Percentiles rank a stretch among this genome's conserved stretches.
phyloP scores from a whole-genome alignment of 2,329 filamentous ascomycete genomes.

The Thelonectria olida region DNA sequence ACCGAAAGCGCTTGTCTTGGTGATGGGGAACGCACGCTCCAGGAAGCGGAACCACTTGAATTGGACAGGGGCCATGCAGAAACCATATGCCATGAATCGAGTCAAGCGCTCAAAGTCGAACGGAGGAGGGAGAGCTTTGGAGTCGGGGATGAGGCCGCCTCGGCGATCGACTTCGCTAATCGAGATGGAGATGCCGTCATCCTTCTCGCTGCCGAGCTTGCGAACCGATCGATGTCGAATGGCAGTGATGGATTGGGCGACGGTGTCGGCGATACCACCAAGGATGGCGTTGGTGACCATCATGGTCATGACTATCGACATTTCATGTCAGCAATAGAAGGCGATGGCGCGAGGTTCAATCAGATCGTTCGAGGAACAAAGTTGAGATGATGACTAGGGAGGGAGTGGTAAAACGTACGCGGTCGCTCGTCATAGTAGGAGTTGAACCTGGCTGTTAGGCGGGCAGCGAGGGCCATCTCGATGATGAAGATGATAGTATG shows the following conservation, averaged over 20 bases:
- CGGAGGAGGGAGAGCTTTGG: constrained; percentile 72
- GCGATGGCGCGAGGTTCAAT: background rate
- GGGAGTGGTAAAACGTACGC: constrained; percentile 59
- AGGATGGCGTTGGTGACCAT: constrained; percentile 99
- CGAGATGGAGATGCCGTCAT: constrained; percentile 84
- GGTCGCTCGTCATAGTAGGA: constrained; percentile 92
- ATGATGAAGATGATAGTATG: constrained; percentile 86
- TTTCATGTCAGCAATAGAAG: constrained; percentile 16
- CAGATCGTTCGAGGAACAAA: no score
- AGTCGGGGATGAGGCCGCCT: constrained; percentile 76
- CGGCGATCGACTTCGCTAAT: constrained; percentile 88
- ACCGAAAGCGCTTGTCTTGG: constrained; percentile 75
- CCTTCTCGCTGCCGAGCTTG: constrained; percentile 69
- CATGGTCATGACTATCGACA: constrained; percentile 83
- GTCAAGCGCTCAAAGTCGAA: constrained; percentile 97
- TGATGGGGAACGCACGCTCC: constrained; percentile 82
- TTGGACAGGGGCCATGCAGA: constrained; percentile 93
- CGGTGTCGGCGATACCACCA: constrained; percentile 94
- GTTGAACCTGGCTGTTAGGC: constrained; percentile 89
- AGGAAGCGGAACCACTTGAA: constrained; percentile 96
- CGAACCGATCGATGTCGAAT: constrained; percentile 74
- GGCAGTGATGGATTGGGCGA: constrained; percentile 91
- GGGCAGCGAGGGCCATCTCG: constrained; percentile 86
- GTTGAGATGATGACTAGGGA: no score
- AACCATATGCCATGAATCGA: constrained; percentile 96